phyloP scores from a whole-genome alignment of 805 yeast genomes.

The Alloascoidea africana region DNA sequence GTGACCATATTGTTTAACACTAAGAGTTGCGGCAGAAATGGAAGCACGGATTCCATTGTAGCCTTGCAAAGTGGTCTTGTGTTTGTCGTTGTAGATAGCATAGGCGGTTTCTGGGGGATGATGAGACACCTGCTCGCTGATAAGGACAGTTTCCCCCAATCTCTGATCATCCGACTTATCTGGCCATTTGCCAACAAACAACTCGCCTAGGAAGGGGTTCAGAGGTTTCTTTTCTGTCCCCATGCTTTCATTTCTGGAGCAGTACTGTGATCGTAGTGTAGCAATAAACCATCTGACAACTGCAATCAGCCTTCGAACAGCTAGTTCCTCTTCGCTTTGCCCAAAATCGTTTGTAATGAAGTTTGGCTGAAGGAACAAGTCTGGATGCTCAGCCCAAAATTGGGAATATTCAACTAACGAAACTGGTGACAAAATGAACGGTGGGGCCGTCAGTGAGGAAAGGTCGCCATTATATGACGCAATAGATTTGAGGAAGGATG shows the following conservation, averaged over 20 bases:
- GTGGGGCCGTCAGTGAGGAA: conserved; percentile 92
- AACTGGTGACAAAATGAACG: conserved; percentile 83
- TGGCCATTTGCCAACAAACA: conserved; percentile 81
- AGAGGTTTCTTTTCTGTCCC: conserved; percentile 97
- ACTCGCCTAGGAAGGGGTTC: conserved; percentile 92
- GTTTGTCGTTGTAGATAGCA: conserved; percentile 57
- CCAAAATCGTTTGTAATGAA: conserved; percentile 16
- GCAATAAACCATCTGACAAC: conserved; percentile 88
- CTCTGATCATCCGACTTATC: conserved; percentile 31
- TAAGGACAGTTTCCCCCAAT: conserved; percentile 62
- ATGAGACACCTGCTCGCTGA: conserved; percentile 91
- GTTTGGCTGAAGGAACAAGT: conserved; percentile 61
- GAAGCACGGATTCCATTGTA: conserved; percentile 82
- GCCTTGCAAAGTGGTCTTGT: conserved; percentile 64
- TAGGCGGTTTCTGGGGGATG: conserved; percentile 98
- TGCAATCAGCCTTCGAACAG: conserved; percentile 54
- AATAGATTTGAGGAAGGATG: conserved; percentile 77
- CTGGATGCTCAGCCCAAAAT: conserved; percentile 93
- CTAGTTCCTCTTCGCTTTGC: conserved; percentile 20
- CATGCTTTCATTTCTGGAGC: conserved; percentile 78
- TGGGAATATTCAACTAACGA: conserved; percentile 85
- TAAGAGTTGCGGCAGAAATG: conserved; percentile 60
- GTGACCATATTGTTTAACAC: conserved; percentile 87
- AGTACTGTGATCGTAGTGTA: conserved; percentile 84
- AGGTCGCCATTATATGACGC: conserved; percentile 90